Evolutionary conservation across 163 green algal genomes (phyloP).

Genomic region (Scenedesmus sp.): DNA sequence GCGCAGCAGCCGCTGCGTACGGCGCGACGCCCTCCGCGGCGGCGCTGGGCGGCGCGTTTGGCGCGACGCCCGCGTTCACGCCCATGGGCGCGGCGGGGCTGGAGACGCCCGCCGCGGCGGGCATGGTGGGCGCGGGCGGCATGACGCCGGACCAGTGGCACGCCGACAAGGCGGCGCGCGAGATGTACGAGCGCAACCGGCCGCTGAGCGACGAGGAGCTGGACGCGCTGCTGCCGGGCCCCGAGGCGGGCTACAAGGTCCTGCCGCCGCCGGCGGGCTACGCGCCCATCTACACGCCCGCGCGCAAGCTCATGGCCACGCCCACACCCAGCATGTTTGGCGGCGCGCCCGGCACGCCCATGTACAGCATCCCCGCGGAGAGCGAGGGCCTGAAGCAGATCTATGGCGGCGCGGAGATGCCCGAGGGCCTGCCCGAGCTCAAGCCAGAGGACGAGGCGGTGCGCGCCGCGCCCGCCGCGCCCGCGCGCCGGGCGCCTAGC

Average conservation of each 20-base stretch:
- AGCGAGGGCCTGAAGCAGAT: conserved; percentile 42
- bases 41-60: conserved; percentile 27
- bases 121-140: conserved; percentile 43
- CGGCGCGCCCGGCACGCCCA: conserved; percentile 62
- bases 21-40: conserved; percentile 55
- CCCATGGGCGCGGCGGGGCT: conserved; percentile 76
- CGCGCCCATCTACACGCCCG: conserved; percentile 92
- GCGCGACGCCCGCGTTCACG: conserved; percentile 66
- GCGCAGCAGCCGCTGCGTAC: conserved; percentile 32
- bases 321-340: conserved; percentile 82
- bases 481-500: neutral
- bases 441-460: conserved; percentile 95
- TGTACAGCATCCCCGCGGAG: conserved; percentile 87
- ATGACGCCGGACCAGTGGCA: conserved; percentile 90
- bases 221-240: conserved; percentile 92
- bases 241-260: conserved; percentile 72
- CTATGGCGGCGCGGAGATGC: conserved; percentile 44
- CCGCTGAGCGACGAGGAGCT: conserved; percentile 95
- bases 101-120: conserved; percentile 79
- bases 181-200: conserved; percentile 94
- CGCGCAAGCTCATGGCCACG: conserved; percentile 95
- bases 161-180: conserved; percentile 79
- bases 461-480: neutral
- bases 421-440: conserved; percentile 93
- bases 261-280: conserved; percentile 85